Conservation (phyloP, 352 stramenopile species). For the Stephanocyclus meneghinianus region DNA sequence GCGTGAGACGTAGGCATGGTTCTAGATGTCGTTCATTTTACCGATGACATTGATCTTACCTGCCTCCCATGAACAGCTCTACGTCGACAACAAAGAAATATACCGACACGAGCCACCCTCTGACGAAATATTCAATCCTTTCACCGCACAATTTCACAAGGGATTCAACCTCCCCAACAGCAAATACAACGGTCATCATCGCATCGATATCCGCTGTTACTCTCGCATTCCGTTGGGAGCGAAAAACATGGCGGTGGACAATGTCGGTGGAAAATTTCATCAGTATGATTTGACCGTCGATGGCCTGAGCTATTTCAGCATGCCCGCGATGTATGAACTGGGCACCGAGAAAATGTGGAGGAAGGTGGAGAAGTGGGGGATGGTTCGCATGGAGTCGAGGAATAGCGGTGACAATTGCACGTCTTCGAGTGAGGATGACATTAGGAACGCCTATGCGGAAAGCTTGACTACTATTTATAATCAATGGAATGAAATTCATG, state of each 20-base stretch:
- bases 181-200: slow-evolving; percentile 37
- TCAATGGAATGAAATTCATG: background rate
- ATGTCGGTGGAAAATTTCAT: slow-evolving; percentile 32
- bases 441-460: background rate
- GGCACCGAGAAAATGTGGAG: slow-evolving; percentile 48
- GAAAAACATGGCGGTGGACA: slow-evolving; percentile 45
- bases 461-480: background rate
- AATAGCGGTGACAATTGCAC: background rate
- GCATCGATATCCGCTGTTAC: slow-evolving; percentile 45
- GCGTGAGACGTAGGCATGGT: background rate
- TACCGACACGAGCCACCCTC: slow-evolving; percentile 22
- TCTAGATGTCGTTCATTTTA: background rate
- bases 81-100: slow-evolving; percentile 35
- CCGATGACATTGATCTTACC: background rate
- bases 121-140: slow-evolving; percentile 41
- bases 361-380: slow-evolving; percentile 36
- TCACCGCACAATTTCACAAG: slow-evolving; percentile 30
- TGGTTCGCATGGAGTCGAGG: slow-evolving; percentile 17
- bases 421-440: background rate
- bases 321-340: slow-evolving; percentile 53
- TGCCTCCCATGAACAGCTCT: slow-evolving; percentile 7
- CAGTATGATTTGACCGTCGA: slow-evolving; percentile 51
- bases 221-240: slow-evolving; percentile 39
- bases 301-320: slow-evolving; percentile 44
- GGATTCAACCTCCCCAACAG: slow-evolving; percentile 39